phyloP scores from a whole-genome alignment of 805 yeast species.

The Aciculoconidium aculeatum region DNA sequence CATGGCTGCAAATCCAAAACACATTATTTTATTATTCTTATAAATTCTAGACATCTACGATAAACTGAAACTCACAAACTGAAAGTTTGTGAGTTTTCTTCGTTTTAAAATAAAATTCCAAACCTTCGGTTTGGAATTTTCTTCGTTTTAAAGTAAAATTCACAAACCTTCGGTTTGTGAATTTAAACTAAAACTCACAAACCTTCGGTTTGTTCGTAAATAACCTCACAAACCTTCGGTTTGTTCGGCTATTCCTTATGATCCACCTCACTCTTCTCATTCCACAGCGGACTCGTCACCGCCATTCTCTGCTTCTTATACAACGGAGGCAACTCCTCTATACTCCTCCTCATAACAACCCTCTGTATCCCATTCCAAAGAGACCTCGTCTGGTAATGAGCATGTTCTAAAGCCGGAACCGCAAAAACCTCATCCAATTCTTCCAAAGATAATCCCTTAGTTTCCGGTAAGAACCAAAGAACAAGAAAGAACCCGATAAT shows the following conservation, averaged over 20 bases:
- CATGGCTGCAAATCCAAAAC: too few relatives aligned
- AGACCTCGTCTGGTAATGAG: constrained; percentile 32
- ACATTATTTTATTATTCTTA: too few relatives aligned
- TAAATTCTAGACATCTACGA: too few relatives aligned
- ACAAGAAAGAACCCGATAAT: constrained; percentile 63
- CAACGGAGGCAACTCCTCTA: constrained; percentile 48
- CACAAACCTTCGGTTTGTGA: too few relatives aligned
- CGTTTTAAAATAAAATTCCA: too few relatives aligned
- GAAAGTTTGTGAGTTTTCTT: too few relatives aligned
- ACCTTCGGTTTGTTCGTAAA: too few relatives aligned
- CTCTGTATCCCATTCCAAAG: constrained; percentile 40
- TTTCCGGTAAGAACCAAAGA: constrained; percentile 67
- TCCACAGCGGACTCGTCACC: constrained; percentile 57
- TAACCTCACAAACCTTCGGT: too few relatives aligned
- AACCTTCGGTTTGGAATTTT: too few relatives aligned
- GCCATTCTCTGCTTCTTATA: constrained; percentile 55
- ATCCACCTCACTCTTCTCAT: constrained; percentile 49
- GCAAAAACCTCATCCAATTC: constrained; percentile 73
- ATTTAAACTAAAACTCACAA: too few relatives aligned
- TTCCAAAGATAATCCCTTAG: constrained; percentile 67
- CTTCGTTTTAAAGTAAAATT: too few relatives aligned
- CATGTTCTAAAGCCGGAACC: constrained; percentile 53
- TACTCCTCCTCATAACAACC: constrained; percentile 37
- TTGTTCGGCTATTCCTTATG: constrained; percentile 47
- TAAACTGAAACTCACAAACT: too few relatives aligned